These are phyloP conservation scores for Aspergillus floridensis DNA, from an alignment of 2,329 filamentous ascomycete species.

Conservation along the genomic window DNA sequence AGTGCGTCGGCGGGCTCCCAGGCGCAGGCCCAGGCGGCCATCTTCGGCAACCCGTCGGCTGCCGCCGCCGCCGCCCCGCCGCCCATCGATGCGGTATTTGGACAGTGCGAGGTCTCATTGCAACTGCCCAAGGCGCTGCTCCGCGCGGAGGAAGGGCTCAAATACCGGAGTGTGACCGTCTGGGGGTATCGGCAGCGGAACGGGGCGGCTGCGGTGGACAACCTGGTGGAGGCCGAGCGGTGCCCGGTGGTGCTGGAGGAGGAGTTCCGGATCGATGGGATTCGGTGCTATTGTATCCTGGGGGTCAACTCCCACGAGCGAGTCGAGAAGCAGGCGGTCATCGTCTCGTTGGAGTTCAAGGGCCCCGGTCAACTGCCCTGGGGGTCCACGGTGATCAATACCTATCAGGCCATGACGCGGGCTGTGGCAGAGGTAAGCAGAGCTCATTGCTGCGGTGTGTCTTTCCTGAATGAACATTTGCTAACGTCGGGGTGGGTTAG, in stretches of 20 bases:
- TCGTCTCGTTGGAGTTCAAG: slow-evolving; percentile 40
- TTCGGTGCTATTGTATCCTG: slow-evolving; percentile 48
- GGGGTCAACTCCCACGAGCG: slow-evolving; percentile 55
- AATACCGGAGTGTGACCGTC: slow-evolving; percentile 35
- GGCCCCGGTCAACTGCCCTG: slow-evolving; percentile 33
- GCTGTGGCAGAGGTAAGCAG: slow-evolving; percentile 38
- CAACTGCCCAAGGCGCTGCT: slow-evolving; percentile 47
- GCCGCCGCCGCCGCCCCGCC: slow-evolving; percentile 13
- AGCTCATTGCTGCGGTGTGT: slow-evolving; percentile 1
- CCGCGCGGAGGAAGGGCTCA: slow-evolving; percentile 43
- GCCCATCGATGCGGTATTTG: slow-evolving; percentile 31
- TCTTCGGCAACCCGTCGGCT: slow-evolving; percentile 1
- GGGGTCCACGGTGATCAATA: slow-evolving; percentile 34
- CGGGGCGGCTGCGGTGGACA: slow-evolving; percentile 14
- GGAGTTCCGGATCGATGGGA: slow-evolving; percentile 43
- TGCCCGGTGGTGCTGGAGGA: slow-evolving; percentile 34
- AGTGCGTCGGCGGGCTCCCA: slow-evolving; percentile 19
- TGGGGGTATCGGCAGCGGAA: slow-evolving; percentile 32
- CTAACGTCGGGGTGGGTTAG: slow-evolving; percentile 22
- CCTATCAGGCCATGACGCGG: slow-evolving; percentile 41
- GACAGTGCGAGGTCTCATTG: slow-evolving; percentile 38
- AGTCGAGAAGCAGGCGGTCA: slow-evolving; percentile 50
- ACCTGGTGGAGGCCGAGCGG: slow-evolving; percentile 25
- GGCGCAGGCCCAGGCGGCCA: slow-evolving; percentile 7
- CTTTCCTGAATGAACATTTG: slow-evolving; percentile 12